Percentiles rank a stretch among this genome's conserved stretches.
Evolutionary conservation across 257 asterid genomes (phyloP).

Genomic region (Leonotis leonurus): DNA sequence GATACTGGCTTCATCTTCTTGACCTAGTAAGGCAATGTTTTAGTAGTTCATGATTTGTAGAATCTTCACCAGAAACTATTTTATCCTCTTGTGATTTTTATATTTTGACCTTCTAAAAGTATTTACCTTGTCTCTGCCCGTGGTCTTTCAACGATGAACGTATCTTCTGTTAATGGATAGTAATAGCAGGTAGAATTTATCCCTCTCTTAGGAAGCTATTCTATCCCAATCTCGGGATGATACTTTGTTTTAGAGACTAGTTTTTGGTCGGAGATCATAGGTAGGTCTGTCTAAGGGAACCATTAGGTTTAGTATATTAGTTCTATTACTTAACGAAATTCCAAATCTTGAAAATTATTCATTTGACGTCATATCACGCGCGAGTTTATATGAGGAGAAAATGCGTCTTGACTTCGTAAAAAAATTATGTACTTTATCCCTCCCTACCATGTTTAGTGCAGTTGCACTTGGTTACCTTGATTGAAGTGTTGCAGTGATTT

Average conservation of each 20-base stretch:
- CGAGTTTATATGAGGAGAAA: background rate
- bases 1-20: background rate
- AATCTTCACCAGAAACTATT: background rate
- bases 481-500: background rate
- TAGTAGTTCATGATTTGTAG: conserved; percentile 1
- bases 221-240: background rate
- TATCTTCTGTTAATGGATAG: background rate
- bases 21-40: conserved; percentile 11
- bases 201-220: too few relatives aligned
- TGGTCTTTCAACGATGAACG: background rate
- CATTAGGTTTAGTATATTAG: too few relatives aligned
- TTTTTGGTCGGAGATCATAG: background rate
- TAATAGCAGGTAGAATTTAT: background rate
- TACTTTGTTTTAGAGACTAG: background rate
- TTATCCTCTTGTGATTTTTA: background rate
- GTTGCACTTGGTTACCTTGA: background rate
- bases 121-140: background rate
- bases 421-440: background rate
- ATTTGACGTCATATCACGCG: background rate
- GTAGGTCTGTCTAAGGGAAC: too few relatives aligned
- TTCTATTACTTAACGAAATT: too few relatives aligned
- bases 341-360: too few relatives aligned
- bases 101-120: background rate
- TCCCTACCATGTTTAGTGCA: background rate
- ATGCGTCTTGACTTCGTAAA: background rate